These are phyloP conservation scores for Yamadazyma olivae DNA, from an alignment of 805 yeast species.

Conservation along the genomic window DNA sequence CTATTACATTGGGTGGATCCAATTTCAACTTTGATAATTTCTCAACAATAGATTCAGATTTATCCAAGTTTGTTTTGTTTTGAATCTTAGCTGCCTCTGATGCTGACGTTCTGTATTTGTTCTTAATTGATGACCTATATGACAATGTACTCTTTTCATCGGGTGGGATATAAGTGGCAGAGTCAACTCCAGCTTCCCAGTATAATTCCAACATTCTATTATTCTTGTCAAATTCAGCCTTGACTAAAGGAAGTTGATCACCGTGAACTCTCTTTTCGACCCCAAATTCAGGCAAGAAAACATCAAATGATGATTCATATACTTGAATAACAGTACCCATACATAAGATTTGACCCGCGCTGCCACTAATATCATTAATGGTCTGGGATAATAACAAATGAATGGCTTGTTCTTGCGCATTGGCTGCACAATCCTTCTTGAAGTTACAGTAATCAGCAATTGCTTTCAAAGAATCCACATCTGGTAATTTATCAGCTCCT, in stretches of 20 bases:
- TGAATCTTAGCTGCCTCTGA: slow-evolving; percentile 67
- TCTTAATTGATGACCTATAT: slow-evolving; percentile 73
- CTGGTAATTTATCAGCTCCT: slow-evolving; percentile 32
- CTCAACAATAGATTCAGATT: slow-evolving; percentile 41
- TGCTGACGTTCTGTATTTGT: slow-evolving; percentile 71
- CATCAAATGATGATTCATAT: slow-evolving; percentile 94
- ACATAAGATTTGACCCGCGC: slow-evolving; percentile 77
- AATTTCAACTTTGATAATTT: slow-evolving; percentile 52
- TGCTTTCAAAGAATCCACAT: slow-evolving; percentile 69
- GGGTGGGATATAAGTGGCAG: slow-evolving; percentile 88
- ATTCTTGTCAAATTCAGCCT: slow-evolving; percentile 84
- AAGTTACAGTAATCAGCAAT: slow-evolving; percentile 92
- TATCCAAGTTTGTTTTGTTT: slow-evolving; percentile 29
- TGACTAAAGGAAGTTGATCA: slow-evolving; percentile 87
- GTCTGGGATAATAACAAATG: slow-evolving; percentile 84
- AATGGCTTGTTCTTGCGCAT: slow-evolving; percentile 92
- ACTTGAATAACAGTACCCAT: slow-evolving; percentile 89
- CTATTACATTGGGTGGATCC: slow-evolving; percentile 41
- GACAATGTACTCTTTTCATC: slow-evolving; percentile 80
- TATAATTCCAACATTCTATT: slow-evolving; percentile 70
- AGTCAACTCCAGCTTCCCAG: slow-evolving; percentile 92
- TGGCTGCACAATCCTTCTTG: slow-evolving; percentile 89
- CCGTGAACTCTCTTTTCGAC: slow-evolving; percentile 96
- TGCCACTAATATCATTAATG: slow-evolving; percentile 66
- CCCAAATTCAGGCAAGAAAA: slow-evolving; percentile 87